These are phyloP conservation scores for Coemansia sp. DNA, from an alignment of 192 early-diverging fungal genomes.

Conservation along the genomic window DNA sequence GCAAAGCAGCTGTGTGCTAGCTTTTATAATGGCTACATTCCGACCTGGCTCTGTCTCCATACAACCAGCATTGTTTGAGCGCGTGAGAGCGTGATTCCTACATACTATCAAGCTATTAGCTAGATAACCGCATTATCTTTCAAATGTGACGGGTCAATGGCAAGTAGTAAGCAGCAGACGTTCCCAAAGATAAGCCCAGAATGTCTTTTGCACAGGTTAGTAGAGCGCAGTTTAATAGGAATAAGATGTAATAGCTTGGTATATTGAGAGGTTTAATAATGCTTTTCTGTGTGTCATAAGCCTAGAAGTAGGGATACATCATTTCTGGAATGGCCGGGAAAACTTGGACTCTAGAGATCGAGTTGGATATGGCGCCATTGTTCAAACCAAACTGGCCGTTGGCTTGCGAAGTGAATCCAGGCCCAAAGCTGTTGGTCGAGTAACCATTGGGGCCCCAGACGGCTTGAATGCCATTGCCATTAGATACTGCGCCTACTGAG, in stretches of 20 bases:
- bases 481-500: constrained; percentile 26
- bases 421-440: constrained; percentile 39
- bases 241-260: neutral
- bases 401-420: constrained; percentile 50
- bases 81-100: neutral
- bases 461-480: constrained; percentile 41
- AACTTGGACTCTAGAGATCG: constrained; percentile 40
- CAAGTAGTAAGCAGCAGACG: neutral
- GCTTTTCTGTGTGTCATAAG: neutral
- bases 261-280: neutral
- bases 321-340: constrained; percentile 20
- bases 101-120: neutral
- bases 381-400: constrained; percentile 41
- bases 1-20: neutral
- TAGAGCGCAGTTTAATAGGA: neutral
- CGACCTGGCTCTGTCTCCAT: no score
- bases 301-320: constrained; percentile 10
- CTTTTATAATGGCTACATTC: neutral
- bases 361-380: constrained; percentile 45
- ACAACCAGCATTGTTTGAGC: neutral
- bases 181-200: neutral
- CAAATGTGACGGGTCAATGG: neutral
- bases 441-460: constrained; percentile 50
- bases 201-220: neutral
- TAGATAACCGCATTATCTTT: neutral